These are phyloP conservation scores for Candida hungchunana DNA, from an alignment of 805 yeast species.

Conservation along the genomic window DNA sequence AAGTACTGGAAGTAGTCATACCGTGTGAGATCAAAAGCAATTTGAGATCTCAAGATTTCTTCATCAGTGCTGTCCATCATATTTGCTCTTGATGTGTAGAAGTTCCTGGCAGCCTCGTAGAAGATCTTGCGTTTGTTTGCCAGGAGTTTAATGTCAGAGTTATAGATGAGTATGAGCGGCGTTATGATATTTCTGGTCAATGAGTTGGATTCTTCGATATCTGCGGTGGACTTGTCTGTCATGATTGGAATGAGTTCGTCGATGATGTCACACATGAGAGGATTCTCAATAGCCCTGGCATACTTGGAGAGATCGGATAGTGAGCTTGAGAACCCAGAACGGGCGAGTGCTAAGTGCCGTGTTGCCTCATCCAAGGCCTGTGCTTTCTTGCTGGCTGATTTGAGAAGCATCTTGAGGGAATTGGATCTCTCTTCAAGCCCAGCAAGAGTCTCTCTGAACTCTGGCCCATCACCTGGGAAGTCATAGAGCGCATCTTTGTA, in stretches of 20 bases:
- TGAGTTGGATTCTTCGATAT: conserved; percentile 19
- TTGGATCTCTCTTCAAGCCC: conserved; percentile 11
- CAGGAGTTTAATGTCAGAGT: conserved; percentile 19
- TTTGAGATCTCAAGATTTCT: conserved; percentile 31
- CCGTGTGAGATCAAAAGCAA: conserved; percentile 38
- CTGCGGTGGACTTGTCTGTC: conserved; percentile 19
- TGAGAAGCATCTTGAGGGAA: conserved; percentile 10
- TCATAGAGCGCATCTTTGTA: conserved; percentile 10
- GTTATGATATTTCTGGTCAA: conserved; percentile 14
- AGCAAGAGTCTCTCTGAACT: conserved; percentile 8
- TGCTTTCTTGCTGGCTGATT: conserved; percentile 16
- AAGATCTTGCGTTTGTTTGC: conserved; percentile 12
- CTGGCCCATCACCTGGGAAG: conserved; percentile 11
- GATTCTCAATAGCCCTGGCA: conserved; percentile 8
- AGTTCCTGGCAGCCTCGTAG: conserved; percentile 11
- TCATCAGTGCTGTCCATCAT: conserved; percentile 27
- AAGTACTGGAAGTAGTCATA: conserved; percentile 43
- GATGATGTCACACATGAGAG: conserved; percentile 12
- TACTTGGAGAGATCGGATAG: conserved; percentile 16
- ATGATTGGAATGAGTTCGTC: conserved; percentile 14
- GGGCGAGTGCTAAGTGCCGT: conserved; percentile 18
- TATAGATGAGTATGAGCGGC: conserved; percentile 17
- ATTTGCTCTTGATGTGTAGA: conserved; percentile 4
- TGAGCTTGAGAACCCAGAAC: conserved; percentile 16
- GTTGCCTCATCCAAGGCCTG: conserved; percentile 19